Evolutionary conservation across 495 filamentous ascomycete species (phyloP).

Genomic region (Evansstolkia leycettana): DNA sequence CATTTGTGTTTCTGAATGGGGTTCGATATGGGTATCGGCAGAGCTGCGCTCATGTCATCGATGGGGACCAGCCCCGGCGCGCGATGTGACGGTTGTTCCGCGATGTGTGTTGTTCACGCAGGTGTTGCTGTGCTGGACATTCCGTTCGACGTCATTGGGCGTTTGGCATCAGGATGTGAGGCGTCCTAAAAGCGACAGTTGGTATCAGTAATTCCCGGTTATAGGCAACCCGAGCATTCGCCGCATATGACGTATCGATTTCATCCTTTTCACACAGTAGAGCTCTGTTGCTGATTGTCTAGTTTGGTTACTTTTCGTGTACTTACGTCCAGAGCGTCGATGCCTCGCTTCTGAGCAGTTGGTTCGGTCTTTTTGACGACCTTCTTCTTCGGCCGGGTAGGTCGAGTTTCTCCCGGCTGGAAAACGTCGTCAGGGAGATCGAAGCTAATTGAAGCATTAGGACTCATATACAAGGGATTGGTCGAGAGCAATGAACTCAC

Average conservation of each 20-base stretch:
- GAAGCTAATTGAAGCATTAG: slow-evolving; percentile 40
- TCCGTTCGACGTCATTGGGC: slow-evolving; percentile 24
- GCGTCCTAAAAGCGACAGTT: slow-evolving; percentile 17
- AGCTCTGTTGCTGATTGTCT: slow-evolving; percentile 8
- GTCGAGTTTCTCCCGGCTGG: slow-evolving; percentile 62
- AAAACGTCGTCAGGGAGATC: slow-evolving; percentile 87
- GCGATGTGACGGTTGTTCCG: slow-evolving; percentile 4
- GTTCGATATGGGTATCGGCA: too few relatives aligned
- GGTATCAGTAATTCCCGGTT: slow-evolving; percentile 26
- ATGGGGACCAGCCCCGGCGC: slow-evolving; percentile 28
- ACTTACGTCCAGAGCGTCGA: slow-evolving; percentile 39
- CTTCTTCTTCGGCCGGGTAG: slow-evolving; percentile 52
- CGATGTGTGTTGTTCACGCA: slow-evolving; percentile 14
- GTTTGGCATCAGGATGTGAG: slow-evolving; percentile 24
- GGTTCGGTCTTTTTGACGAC: slow-evolving; percentile 29
- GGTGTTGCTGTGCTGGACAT: slow-evolving; percentile 19
- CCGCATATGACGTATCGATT: slow-evolving; percentile 5
- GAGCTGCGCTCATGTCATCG: slow-evolving; percentile 4
- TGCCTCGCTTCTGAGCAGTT: slow-evolving; percentile 27
- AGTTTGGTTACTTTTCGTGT: slow-evolving; percentile 14
- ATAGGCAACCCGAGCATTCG: slow-evolving; percentile 8
- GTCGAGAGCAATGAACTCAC: slow-evolving; percentile 36
- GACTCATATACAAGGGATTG: background rate
- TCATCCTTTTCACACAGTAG: background rate
- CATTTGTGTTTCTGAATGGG: background rate